Percentiles rank a stretch among this genome's conserved stretches.
These are phyloP conservation scores for Acaromyces ingoldii DNA, from an alignment of 1,284 basidiomycete genomes.

Conservation along the genomic window DNA sequence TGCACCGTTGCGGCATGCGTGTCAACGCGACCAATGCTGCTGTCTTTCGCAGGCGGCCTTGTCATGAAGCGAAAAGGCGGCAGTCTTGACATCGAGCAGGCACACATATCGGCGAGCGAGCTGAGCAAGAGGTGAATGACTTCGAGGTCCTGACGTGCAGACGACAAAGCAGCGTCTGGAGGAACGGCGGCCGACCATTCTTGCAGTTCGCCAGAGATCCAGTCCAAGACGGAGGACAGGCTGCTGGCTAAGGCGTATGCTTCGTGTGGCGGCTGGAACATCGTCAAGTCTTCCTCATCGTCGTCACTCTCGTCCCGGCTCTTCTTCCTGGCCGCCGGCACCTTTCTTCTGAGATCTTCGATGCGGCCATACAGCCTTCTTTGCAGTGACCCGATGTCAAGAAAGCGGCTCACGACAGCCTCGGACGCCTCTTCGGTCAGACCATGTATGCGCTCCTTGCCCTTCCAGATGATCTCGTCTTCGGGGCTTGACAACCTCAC, in stretches of 20 bases:
- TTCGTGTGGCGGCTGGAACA: slow-evolving; percentile 18
- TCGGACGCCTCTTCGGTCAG: slow-evolving; percentile 20
- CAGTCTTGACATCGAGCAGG: no score
- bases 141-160: not conserved
- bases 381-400: slow-evolving; percentile 19
- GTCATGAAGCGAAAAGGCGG: no score
- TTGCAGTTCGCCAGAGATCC: slow-evolving; percentile 23
- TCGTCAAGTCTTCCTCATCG: slow-evolving; percentile 13
- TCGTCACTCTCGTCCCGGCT: no score
- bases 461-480: slow-evolving; percentile 11
- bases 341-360: slow-evolving; percentile 15
- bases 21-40: slow-evolving; percentile 11
- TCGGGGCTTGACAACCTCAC: slow-evolving; percentile 9
- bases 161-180: not conserved
- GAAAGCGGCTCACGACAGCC: slow-evolving; percentile 17
- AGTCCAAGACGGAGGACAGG: slow-evolving; percentile 19
- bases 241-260: slow-evolving; percentile 23
- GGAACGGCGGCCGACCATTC: slow-evolving; percentile 9
- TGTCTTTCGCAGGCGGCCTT: not conserved
- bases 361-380: slow-evolving; percentile 11
- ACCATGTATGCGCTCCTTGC: slow-evolving; percentile 22
- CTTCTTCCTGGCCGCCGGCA: no score
- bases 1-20: not conserved
- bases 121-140: slow-evolving; percentile 15
- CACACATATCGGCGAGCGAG: slow-evolving; percentile 16